Percentiles rank a stretch among this genome's conserved stretches.
phyloP scores from a whole-genome alignment of 768 basidiomycete genomes.

The Antrodiella citrinella region DNA sequence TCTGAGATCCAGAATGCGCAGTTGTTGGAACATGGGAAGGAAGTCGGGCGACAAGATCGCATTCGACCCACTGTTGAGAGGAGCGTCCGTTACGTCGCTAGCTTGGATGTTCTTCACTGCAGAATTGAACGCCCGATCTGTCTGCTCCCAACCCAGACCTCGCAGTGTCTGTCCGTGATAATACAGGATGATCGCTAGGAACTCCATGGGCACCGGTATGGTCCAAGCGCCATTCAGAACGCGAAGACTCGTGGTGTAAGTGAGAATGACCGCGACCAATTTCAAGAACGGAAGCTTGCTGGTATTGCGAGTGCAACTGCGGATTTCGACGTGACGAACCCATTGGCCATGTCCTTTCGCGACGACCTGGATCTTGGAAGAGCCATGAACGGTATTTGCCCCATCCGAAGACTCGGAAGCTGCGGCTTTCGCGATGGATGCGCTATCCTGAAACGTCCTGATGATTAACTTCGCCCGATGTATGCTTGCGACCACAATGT shows the following conservation, averaged over 20 bases:
- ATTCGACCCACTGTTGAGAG: not conserved
- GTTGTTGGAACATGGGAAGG: constrained; percentile 28
- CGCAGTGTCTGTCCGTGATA: constrained; percentile 34
- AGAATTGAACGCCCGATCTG: constrained; percentile 7
- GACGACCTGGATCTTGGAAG: constrained; percentile 1
- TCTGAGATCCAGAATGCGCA: constrained; percentile 40
- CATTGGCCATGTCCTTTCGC: constrained; percentile 31
- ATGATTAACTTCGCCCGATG: constrained; percentile 32
- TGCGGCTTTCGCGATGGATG: not conserved
- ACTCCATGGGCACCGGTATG: constrained; percentile 33
- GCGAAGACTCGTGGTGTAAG: constrained; percentile 36
- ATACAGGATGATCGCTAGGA: constrained; percentile 29
- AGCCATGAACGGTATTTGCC: not conserved
- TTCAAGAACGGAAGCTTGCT: constrained; percentile 31
- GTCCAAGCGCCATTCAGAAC: constrained; percentile 42
- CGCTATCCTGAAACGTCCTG: constrained; percentile 24
- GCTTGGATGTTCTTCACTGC: constrained; percentile 16
- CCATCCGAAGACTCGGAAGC: not conserved
- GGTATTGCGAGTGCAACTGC: constrained; percentile 36
- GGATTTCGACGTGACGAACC: constrained; percentile 41
- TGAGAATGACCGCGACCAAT: constrained; percentile 35
- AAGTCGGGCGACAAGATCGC: constrained; percentile 10
- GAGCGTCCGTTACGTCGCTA: constrained; percentile 31
- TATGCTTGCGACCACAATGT: constrained; percentile 39
- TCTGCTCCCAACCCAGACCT: constrained; percentile 38